These are phyloP conservation scores for Gastrolobium bilobum DNA, from an alignment of 306 rosid species.

Conservation along the genomic window DNA sequence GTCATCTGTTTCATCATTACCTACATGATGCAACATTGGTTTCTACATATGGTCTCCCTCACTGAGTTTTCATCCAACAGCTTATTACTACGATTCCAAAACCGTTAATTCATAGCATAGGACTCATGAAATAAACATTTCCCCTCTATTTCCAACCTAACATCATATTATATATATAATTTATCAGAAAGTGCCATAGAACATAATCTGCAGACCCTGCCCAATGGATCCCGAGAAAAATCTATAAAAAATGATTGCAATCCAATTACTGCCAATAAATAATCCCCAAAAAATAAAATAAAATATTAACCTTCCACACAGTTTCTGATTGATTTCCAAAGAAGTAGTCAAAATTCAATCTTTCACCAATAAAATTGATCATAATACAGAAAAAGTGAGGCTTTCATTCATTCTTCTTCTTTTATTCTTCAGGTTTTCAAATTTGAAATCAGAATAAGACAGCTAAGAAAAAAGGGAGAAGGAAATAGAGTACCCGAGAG, in stretches of 20 bases:
- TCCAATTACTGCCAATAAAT: constrained; percentile 8
- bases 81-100: background rate
- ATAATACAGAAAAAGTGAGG: background rate
- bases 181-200: constrained; percentile 6
- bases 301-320: background rate
- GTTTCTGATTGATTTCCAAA: background rate
- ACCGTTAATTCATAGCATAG: background rate
- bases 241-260: background rate
- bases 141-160: constrained; percentile 29
- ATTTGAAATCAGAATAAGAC: background rate
- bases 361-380: constrained; percentile 5
- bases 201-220: constrained; percentile 14
- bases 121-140: constrained; percentile 4
- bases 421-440: background rate
- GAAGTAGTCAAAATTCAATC: background rate
- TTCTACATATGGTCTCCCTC: constrained; percentile 1
- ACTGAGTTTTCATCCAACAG: constrained; percentile 19
- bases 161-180: constrained; percentile 11
- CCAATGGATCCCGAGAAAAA: background rate
- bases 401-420: no score
- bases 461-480: background rate
- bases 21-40: background rate
- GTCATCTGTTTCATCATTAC: background rate
- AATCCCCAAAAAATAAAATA: background rate
- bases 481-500: constrained; percentile 67